Base-by-base conservation (phyloP, 2,329 filamentous ascomycete genomes). In the Fragosphaeria purpurea region DNA sequence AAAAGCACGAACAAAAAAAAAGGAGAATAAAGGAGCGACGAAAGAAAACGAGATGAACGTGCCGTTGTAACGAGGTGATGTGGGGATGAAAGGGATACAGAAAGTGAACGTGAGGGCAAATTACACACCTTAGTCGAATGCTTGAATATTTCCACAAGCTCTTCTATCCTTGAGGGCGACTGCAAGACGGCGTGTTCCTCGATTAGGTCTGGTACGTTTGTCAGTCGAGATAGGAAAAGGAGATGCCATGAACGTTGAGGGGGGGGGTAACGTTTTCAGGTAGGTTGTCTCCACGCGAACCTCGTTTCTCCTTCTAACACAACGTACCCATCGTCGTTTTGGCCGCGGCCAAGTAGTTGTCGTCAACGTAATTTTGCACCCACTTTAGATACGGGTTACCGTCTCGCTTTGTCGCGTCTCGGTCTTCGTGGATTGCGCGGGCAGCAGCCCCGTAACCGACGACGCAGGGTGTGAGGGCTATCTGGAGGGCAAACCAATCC, bases 401-500 rank as follows among this genome's bases (percentile, higher is more conserved):
- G 10, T 84, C 73, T 40, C 74, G 73, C 54, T 71, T 71, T 38
- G 81, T 85, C n/a, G 70, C 72, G 7, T 39, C 30, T 46, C 75
- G 68, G 54, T 86, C 82, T 11, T 71, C 71, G 58, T 82, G 74
- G 4, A 95, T 72, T 59, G 87, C 77, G 59, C 76, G 75, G 6
- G 87, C 91, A 53, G 94, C 86, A 50, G 80, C 79, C 8, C 84
- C 84, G 64, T 97, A 96, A 41, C 91, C 91, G n/a, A 96, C 76
- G 35, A 95, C 73, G 63, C 91, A 96, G 0, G 91, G 89, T 11
- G 90, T 82, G 49, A 96, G 74, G 5, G 88, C 83, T 55, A 96
- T 73, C 61, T 95, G 88, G 8, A 97, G 76, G 4, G 83, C 89
- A 43, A 96, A 74, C 82, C 85, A 94, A 69, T 95, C 89, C 62